Evolutionary conservation across 306 rosid species (phyloP).

Genomic region (Lathyrus sativus): DNA sequence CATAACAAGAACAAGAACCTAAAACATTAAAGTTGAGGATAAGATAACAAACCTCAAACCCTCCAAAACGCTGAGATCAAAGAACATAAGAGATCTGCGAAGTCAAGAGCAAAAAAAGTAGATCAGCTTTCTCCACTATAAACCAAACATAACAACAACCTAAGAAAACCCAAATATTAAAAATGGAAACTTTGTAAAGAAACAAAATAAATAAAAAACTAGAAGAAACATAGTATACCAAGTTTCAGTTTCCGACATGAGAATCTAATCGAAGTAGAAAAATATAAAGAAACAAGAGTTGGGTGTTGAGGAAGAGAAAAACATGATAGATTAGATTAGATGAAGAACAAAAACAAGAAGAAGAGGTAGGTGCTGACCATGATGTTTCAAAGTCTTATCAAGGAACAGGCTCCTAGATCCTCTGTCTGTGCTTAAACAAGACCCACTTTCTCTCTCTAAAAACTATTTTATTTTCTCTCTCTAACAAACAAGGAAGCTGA

Average conservation of each 20-base stretch:
- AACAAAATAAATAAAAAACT: too few relatives aligned
- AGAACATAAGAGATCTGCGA: slow-evolving; percentile 31
- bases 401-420: slow-evolving; percentile 35
- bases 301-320: background rate
- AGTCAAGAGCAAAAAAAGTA: slow-evolving; percentile 26
- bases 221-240: background rate
- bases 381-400: slow-evolving; percentile 38
- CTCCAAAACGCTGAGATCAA: slow-evolving; percentile 35
- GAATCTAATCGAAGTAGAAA: slow-evolving; percentile 3
- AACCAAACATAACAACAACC: slow-evolving; percentile 25
- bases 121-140: slow-evolving; percentile 41
- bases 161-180: background rate
- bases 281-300: background rate
- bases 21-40: slow-evolving; percentile 4
- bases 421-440: slow-evolving; percentile 17
- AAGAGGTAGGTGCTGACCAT: slow-evolving; percentile 48
- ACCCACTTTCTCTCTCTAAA: slow-evolving; percentile 36
- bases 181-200: slow-evolving; percentile 8
- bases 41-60: slow-evolving; percentile 46
- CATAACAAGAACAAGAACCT: slow-evolving; percentile 1
- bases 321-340: slow-evolving; percentile 31
- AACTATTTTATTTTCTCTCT: background rate
- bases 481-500: slow-evolving; percentile 30
- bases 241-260: slow-evolving; percentile 29
- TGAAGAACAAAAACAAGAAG: background rate